phyloP scores from a whole-genome alignment of 306 rosid genomes.

The Elaeagnus macrophylla region DNA sequence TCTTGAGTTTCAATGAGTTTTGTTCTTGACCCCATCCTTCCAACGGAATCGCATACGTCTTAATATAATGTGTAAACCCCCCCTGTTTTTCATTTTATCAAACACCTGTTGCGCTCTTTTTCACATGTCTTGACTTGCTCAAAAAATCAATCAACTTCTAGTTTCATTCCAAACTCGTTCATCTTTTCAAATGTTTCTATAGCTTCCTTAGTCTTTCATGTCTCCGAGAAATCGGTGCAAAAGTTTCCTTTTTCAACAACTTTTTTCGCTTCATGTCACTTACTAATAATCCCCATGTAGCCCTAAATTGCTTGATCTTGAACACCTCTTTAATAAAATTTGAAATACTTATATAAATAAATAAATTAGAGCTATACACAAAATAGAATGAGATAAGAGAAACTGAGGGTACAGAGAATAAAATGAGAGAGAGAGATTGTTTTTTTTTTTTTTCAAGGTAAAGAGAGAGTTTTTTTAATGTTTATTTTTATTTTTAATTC shows the following conservation, averaged over 20 bases:
- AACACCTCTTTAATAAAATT: conserved; percentile 68
- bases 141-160: conserved; percentile 48
- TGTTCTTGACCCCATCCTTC: conserved; percentile 85
- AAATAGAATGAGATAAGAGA: too few relatives aligned
- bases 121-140: conserved; percentile 52
- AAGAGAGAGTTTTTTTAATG: too few relatives aligned
- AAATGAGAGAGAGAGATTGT: too few relatives aligned
- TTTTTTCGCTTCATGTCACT: conserved; percentile 53
- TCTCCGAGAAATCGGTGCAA: conserved; percentile 49
- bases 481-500: too few relatives aligned
- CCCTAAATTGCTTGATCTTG: conserved; percentile 71
- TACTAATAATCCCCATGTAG: conserved; percentile 66
- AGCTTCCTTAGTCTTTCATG: conserved; percentile 59
- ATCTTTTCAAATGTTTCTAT: conserved; percentile 60
- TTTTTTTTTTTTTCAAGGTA: too few relatives aligned
- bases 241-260: conserved; percentile 47
- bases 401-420: too few relatives aligned
- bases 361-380: too few relatives aligned
- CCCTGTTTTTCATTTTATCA: conserved; percentile 51
- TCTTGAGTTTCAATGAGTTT: conserved; percentile 52
- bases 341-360: too few relatives aligned
- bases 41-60: conserved; percentile 59
- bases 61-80: conserved; percentile 57
- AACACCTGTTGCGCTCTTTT: conserved; percentile 68
- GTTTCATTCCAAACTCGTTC: conserved; percentile 52